phyloP scores from a whole-genome alignment of 768 basidiomycete species.

The Xerocomellus intermedius region DNA sequence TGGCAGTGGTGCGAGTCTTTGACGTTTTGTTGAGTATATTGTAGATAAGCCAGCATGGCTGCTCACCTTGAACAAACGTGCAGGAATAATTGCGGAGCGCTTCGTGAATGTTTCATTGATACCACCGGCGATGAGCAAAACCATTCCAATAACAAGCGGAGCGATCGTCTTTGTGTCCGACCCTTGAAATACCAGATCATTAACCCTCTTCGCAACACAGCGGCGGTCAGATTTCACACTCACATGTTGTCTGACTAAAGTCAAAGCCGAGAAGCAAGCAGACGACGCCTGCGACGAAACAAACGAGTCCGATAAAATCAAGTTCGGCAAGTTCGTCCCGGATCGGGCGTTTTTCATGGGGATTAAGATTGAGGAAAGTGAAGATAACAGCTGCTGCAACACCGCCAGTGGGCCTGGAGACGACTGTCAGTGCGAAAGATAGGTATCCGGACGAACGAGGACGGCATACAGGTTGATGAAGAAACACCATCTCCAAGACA shows the following conservation, averaged over 20 bases:
- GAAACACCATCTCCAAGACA: slow-evolving; percentile 84
- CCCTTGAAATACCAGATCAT: slow-evolving; percentile 41
- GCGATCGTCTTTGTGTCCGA: slow-evolving; percentile 56
- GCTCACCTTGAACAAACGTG: slow-evolving; percentile 67
- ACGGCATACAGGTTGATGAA: slow-evolving; percentile 67
- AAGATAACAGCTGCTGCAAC: slow-evolving; percentile 61
- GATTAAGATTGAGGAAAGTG: slow-evolving; percentile 78
- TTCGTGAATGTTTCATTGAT: slow-evolving; percentile 62
- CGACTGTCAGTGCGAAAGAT: not conserved
- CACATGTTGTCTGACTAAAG: slow-evolving; percentile 65
- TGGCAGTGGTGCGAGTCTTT: slow-evolving; percentile 70
- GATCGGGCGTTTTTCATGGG: slow-evolving; percentile 58
- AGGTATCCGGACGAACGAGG: not conserved
- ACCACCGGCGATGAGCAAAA: slow-evolving; percentile 47
- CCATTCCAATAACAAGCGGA: slow-evolving; percentile 57
- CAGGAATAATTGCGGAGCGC: slow-evolving; percentile 69
- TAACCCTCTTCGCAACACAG: not conserved
- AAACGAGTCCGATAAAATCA: slow-evolving; percentile 65
- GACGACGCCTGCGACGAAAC: slow-evolving; percentile 66
- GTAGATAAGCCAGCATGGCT: not conserved
- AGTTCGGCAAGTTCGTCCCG: slow-evolving; percentile 61
- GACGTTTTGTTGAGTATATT: not conserved
- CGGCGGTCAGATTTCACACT: slow-evolving; percentile 22
- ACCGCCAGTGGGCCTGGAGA: slow-evolving; percentile 69
- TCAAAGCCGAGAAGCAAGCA: slow-evolving; percentile 72